These are phyloP conservation scores for Lobulomyces angularis DNA, from an alignment of 192 early-diverging fungal genomes.

Conservation along the genomic window DNA sequence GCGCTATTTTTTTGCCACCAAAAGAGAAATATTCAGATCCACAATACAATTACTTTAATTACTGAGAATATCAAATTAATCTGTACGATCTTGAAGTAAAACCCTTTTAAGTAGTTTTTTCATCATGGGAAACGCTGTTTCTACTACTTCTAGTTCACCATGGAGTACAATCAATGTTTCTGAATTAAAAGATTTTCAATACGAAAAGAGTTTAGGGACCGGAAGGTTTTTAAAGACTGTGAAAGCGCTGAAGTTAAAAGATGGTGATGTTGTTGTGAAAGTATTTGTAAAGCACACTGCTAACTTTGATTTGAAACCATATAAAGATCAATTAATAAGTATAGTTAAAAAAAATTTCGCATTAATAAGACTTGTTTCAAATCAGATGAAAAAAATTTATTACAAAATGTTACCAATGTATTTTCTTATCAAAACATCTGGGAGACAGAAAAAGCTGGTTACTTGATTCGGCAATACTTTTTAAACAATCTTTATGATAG, in stretches of 20 bases:
- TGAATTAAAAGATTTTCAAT: conserved; percentile 55
- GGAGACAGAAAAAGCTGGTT: conserved; percentile 83
- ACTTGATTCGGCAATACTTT: conserved; percentile 76
- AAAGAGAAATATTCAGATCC: too few species aligned
- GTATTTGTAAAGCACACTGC: conserved; percentile 81
- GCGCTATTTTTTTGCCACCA: too few species aligned
- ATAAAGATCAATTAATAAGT: conserved; percentile 48
- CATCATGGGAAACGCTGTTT: too few species aligned
- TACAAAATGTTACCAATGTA: conserved; percentile 61
- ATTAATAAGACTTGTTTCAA: too few species aligned
- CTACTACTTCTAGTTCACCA: too few species aligned
- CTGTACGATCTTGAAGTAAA: too few species aligned
- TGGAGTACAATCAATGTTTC: too few species aligned
- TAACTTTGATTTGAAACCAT: conserved; percentile 37
- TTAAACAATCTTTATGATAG: conserved; percentile 93
- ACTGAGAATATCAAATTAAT: too few species aligned
- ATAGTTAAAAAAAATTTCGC: neutral
- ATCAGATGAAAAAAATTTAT: conserved; percentile 49
- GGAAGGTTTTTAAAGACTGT: conserved; percentile 95
- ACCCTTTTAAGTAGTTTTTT: too few species aligned
- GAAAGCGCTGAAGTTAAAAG: too few species aligned
- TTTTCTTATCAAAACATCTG: conserved; percentile 66
- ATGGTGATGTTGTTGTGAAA: conserved; percentile 78
- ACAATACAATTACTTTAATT: too few species aligned
- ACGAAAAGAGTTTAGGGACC: conserved; percentile 71